These are phyloP conservation scores for Bidens hawaiensis DNA, from an alignment of 140 eudicot species.

Conservation along the genomic window DNA sequence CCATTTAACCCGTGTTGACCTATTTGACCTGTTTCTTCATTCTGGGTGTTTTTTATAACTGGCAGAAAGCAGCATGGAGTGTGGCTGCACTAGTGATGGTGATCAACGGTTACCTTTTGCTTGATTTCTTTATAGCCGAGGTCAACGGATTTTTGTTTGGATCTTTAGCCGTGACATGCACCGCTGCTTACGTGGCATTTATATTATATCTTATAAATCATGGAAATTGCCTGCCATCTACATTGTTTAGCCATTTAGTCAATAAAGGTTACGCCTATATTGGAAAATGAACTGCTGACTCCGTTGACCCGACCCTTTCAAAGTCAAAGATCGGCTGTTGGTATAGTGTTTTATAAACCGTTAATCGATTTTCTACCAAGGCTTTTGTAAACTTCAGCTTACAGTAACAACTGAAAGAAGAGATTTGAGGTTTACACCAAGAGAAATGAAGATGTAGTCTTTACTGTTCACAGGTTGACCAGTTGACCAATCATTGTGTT, in stretches of 20 bases:
- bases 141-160: constrained; percentile 60
- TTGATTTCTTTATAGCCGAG: constrained; percentile 58
- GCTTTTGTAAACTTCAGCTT: neutral
- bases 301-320: neutral
- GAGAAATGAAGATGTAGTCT: constrained; percentile 11
- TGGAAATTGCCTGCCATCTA: constrained; percentile 42
- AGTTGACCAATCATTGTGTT: constrained; percentile 22
- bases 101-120: constrained; percentile 79
- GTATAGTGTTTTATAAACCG: constrained; percentile 1
- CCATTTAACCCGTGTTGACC: too few species aligned
- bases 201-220: constrained; percentile 62
- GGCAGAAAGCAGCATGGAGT: constrained; percentile 73
- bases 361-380: neutral
- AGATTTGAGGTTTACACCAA: constrained; percentile 11
- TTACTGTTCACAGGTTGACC: constrained; percentile 24
- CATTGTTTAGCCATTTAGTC: constrained; percentile 37
- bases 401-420: neutral
- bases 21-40: neutral
- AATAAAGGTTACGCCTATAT: constrained; percentile 39
- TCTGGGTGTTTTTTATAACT: neutral
- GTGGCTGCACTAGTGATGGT: constrained; percentile 88
- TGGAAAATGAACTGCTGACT: constrained; percentile 28
- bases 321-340: constrained; percentile 20
- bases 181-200: constrained; percentile 63
- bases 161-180: constrained; percentile 35